phyloP scores from a whole-genome alignment of 306 rosid genomes.

The Mimosa bimucronata region DNA sequence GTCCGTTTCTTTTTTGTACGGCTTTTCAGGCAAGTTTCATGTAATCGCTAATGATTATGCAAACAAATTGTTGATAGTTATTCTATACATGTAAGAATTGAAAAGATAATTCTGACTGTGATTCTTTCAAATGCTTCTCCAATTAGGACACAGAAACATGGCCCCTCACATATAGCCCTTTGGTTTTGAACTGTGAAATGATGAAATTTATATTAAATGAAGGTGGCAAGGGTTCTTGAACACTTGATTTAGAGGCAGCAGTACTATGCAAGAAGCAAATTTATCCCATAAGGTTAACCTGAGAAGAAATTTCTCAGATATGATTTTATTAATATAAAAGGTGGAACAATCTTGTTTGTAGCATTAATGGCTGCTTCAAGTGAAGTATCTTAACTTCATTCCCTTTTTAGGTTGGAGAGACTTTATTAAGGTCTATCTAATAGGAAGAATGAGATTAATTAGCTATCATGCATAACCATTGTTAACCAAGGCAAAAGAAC shows the following conservation, averaged over 20 bases:
- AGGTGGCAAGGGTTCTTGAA: neutral
- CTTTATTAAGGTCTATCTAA: too few species aligned
- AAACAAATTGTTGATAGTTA: neutral
- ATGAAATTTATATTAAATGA: neutral
- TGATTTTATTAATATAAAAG: neutral
- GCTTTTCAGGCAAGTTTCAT: neutral
- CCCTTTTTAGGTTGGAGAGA: too few species aligned
- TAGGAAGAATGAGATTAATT: too few species aligned
- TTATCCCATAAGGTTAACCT: neutral
- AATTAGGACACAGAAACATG: neutral
- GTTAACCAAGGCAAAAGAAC: neutral
- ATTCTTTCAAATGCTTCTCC: neutral
- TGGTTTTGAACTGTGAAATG: neutral
- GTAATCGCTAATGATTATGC: neutral
- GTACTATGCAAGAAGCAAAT: neutral
- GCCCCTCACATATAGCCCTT: neutral
- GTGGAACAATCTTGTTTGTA: neutral
- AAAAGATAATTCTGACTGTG: neutral
- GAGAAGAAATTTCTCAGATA: neutral
- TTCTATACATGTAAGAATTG: neutral
- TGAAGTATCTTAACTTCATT: neutral
- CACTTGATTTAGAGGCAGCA: neutral
- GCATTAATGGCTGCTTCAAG: neutral
- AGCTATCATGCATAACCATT: neutral
- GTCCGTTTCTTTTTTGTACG: slow-evolving; percentile 4